These are phyloP conservation scores for Auricularia cornea DNA, from an alignment of 768 basidiomycete genomes.

Conservation along the genomic window DNA sequence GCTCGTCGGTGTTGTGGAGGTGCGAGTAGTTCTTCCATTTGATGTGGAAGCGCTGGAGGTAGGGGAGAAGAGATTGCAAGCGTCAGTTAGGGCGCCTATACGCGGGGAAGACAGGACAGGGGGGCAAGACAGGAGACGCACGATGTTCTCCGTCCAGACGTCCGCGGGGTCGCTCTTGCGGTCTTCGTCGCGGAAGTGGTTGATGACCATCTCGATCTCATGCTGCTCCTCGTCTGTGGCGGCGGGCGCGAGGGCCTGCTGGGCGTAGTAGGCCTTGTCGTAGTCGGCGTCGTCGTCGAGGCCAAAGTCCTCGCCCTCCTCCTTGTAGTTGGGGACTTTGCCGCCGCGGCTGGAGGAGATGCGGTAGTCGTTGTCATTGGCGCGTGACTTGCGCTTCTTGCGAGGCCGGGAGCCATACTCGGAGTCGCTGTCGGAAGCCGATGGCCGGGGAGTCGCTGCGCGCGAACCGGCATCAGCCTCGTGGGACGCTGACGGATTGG, in stretches of 20 bases:
- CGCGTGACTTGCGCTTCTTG: constrained; percentile 56
- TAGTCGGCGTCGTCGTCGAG: constrained; percentile 65
- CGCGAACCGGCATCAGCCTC: background rate
- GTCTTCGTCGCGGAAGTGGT: constrained; percentile 79
- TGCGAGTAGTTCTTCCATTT: constrained; percentile 99
- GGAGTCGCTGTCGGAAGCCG: constrained; percentile 71
- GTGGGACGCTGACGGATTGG: background rate
- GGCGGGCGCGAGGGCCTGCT: constrained; percentile 30
- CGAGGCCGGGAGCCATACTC: constrained; percentile 81
- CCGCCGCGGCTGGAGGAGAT: constrained; percentile 64
- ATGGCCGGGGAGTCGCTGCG: constrained; percentile 33
- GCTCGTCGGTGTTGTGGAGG: constrained; percentile 98
- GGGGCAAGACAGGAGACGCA: too few species aligned
- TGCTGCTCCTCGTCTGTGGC: constrained; percentile 49
- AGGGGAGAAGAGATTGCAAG: constrained; percentile 9
- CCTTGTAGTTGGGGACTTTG: constrained; percentile 78
- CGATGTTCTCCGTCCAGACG: constrained; percentile 81
- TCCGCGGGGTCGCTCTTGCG: constrained; percentile 69
- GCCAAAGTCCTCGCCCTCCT: constrained; percentile 57
- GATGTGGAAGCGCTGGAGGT: constrained; percentile 84
- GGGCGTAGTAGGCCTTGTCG: constrained; percentile 45
- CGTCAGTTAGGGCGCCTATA: constrained; percentile 4
- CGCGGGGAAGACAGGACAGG: too few species aligned
- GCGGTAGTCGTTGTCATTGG: constrained; percentile 63
- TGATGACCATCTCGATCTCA: constrained; percentile 88